These are phyloP conservation scores for Ophiocordyceps sinensis DNA, from an alignment of 2,329 filamentous ascomycete genomes.

Conservation along the genomic window DNA sequence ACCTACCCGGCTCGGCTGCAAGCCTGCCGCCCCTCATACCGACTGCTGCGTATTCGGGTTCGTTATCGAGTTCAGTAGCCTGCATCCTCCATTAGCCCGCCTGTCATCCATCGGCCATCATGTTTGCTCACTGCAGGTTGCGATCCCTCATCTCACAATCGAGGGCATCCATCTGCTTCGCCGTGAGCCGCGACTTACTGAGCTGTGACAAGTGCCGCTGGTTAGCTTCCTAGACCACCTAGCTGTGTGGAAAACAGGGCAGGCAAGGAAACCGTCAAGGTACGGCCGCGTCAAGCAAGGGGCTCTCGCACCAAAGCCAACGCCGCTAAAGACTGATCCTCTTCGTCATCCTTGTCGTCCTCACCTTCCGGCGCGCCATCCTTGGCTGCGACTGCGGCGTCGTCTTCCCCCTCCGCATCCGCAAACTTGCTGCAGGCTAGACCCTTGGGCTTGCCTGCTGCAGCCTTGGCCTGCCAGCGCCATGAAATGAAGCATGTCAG, in stretches of 20 bases:
- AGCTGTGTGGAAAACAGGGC: conserved; percentile 1
- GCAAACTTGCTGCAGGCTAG: conserved; percentile 42
- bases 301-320: conserved; percentile 51
- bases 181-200: conserved; percentile 28
- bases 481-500: neutral
- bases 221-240: conserved; percentile 1
- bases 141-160: conserved; percentile 42
- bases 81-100: conserved; percentile 1
- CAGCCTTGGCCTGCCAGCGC: conserved; percentile 26
- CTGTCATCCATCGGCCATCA: neutral
- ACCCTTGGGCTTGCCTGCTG: conserved; percentile 30
- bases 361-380: conserved; percentile 39
- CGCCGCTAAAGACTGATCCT: conserved; percentile 45
- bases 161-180: conserved; percentile 36
- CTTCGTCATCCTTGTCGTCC: conserved; percentile 34
- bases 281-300: conserved; percentile 27
- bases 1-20: neutral
- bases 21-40: conserved; percentile 1
- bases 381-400: conserved; percentile 17
- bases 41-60: conserved; percentile 7
- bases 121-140: conserved; percentile 27
- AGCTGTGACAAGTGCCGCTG: conserved; percentile 15
- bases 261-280: conserved; percentile 9
- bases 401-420: conserved; percentile 20
- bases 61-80: conserved; percentile 11